These are phyloP conservation scores for Auricularia sp. DNA, from an alignment of 768 basidiomycete species.

Conservation along the genomic window DNA sequence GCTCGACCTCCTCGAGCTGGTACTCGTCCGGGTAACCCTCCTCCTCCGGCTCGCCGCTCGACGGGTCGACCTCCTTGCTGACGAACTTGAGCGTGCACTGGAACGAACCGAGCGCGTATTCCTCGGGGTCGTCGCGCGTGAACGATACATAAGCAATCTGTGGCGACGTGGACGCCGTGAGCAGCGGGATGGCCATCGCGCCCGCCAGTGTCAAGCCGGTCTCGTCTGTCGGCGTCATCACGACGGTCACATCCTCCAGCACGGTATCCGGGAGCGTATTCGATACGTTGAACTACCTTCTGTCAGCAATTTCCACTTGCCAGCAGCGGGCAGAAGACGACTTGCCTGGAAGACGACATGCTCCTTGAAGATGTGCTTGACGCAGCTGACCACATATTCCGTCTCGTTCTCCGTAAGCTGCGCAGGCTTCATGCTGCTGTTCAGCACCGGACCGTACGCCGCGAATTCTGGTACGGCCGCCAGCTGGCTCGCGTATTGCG, in stretches of 20 bases:
- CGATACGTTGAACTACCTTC: slow-evolving; percentile 80
- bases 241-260: slow-evolving; percentile 85
- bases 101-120: slow-evolving; percentile 79
- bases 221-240: slow-evolving; percentile 78
- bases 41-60: slow-evolving; percentile 90
- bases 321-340: slow-evolving; percentile 1
- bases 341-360: slow-evolving; percentile 94
- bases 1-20: slow-evolving; percentile 90
- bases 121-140: slow-evolving; percentile 66
- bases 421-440: slow-evolving; percentile 67
- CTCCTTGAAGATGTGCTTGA: slow-evolving; percentile 94
- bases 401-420: slow-evolving; percentile 95
- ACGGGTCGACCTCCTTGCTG: slow-evolving; percentile 95
- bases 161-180: slow-evolving; percentile 64
- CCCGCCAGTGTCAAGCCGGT: slow-evolving; percentile 82
- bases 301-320: slow-evolving; percentile 8
- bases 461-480: slow-evolving; percentile 78
- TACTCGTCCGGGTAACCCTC: slow-evolving; percentile 99
- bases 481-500: slow-evolving; percentile 78
- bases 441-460: slow-evolving; percentile 76
- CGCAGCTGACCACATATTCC: slow-evolving; percentile 92
- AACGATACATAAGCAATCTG: slow-evolving; percentile 89
- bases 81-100: slow-evolving; percentile 86
- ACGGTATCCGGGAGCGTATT: slow-evolving; percentile 96
- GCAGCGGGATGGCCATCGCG: slow-evolving; percentile 72